Base-by-base conservation (phyloP, 768 basidiomycete genomes). In the Tricholoma sp. region DNA sequence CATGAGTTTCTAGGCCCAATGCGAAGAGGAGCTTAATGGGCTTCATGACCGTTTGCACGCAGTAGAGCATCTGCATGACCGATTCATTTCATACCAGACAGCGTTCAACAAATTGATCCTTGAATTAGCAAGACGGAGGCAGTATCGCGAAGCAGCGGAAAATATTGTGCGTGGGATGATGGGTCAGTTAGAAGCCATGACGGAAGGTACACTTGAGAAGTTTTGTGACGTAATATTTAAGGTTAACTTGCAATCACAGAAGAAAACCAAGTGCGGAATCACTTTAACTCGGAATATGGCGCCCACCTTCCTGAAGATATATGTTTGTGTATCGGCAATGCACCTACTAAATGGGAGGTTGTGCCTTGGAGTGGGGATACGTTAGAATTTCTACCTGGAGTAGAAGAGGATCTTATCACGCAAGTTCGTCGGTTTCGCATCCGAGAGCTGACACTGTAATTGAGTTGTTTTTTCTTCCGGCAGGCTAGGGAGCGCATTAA, bases 241-340 rank as follows among this genome's bases (percentile, higher is more conserved):
- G 49, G 7, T 5, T 53, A 24, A 24, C 41, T n/a, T 44, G 20
- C 34, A 37, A 13, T 12, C 59, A 29, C 64, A 93, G 91, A 89
- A 72, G 91, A 94, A 67, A 76, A 77, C 18, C 74, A 76, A 55
- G 68, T 80, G 11, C 80, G 91, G 36, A 77, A 79, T 48, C 78
- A 77, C 33, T 94, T 94, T 68, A 89, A 90, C 58, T 75, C 76
- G 3, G 85, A 86, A 47, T 84, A 92, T 50, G 91, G 89, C 0
- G 76, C 77, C 11, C 81, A 87, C 66, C 77, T 94, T 2, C 91
- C 91, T 0, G 80, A 85, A 59, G 91, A 94, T 61, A 77, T 94
- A 37, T 93, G 91, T 65, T 72, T 91, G 13, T 89, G 81, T 57
- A 83, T 92, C 52, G 82, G 80, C 60, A 88, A 91, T 66, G 69